Percentiles rank a stretch among this genome's conserved stretches.
These are phyloP conservation scores for Colletotrichum coccodes DNA, from an alignment of 2,329 filamentous ascomycete genomes.

Conservation along the genomic window DNA sequence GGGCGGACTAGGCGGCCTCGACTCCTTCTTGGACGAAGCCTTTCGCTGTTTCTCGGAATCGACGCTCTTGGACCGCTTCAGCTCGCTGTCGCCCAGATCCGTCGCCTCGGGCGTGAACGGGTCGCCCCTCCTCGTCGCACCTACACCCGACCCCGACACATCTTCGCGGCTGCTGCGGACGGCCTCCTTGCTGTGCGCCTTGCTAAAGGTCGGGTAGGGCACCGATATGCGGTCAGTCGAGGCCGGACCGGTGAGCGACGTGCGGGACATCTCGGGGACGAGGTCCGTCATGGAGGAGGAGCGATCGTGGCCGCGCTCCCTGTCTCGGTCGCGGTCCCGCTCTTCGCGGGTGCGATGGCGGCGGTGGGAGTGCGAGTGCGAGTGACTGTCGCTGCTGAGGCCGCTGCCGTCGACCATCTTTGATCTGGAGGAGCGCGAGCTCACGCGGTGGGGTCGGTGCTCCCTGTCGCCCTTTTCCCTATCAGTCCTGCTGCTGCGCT, in stretches of 20 bases:
- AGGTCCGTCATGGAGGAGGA: conserved; percentile 58
- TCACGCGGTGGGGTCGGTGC: conserved; percentile 35
- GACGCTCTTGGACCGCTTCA: conserved; percentile 58
- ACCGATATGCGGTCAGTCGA: conserved; percentile 61
- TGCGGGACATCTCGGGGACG: conserved; percentile 56
- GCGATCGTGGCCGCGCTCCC: conserved; percentile 40
- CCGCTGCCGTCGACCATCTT: conserved; percentile 33
- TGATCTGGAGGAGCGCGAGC: conserved; percentile 33
- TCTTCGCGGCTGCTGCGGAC: conserved; percentile 74
- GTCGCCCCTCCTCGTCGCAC: conserved; percentile 47
- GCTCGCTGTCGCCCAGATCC: conserved; percentile 67
- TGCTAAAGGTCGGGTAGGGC: conserved; percentile 87
- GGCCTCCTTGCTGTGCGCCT: conserved; percentile 90
- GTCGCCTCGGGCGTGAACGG: conserved; percentile 77
- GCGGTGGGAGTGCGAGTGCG: conserved; percentile 31
- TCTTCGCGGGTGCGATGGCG: conserved; percentile 34
- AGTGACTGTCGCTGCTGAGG: conserved; percentile 19
- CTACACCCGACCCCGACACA: conserved; percentile 43
- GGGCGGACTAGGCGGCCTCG: conserved; percentile 70
- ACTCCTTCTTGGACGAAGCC: conserved; percentile 53
- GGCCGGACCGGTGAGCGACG: conserved; percentile 41
- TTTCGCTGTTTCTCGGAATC: conserved; percentile 47
- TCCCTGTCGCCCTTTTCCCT: conserved; percentile 37
- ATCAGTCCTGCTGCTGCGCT: conserved; percentile 34
- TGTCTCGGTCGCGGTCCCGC: conserved; percentile 41